Conservation (phyloP, 352 stramenopile species). For the Globisporangium megalacanthum region DNA sequence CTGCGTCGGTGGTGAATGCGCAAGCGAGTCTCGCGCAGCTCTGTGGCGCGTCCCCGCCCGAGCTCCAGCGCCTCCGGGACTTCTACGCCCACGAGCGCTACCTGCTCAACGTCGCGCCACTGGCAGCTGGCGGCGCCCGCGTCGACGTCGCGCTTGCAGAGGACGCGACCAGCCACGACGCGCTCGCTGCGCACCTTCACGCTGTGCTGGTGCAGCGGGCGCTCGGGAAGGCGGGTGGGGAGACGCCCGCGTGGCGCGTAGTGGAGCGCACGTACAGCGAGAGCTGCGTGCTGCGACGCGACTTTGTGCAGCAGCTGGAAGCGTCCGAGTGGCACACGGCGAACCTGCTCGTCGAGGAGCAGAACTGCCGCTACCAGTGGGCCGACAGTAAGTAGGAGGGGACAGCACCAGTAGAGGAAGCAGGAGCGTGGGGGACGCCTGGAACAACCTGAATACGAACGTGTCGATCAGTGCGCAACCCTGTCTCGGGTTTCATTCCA, state of each 20-base stretch:
- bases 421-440: no score
- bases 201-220: conserved; percentile 40
- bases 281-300: conserved; percentile 19
- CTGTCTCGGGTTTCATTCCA: background rate
- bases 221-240: conserved; percentile 17
- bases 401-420: background rate
- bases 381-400: conserved; percentile 4
- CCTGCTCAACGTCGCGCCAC: conserved; percentile 40
- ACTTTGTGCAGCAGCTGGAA: conserved; percentile 33
- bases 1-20: conserved; percentile 35
- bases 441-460: no score
- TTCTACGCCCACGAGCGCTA: conserved; percentile 51
- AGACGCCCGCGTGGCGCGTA: conserved; percentile 11
- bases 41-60: conserved; percentile 28
- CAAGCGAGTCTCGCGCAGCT: conserved; percentile 43
- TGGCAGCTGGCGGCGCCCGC: conserved; percentile 12
- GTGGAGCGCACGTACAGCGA: conserved; percentile 26
- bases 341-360: conserved; percentile 62
- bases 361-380: conserved; percentile 57
- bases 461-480: no score
- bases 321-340: conserved; percentile 48
- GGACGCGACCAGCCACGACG: conserved; percentile 30
- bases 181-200: conserved; percentile 47
- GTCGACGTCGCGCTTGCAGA: conserved; percentile 54
- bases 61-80: conserved; percentile 30